Base-by-base conservation (phyloP, 345 rosid species). In the Eucalyptus guilfoylei region DNA sequence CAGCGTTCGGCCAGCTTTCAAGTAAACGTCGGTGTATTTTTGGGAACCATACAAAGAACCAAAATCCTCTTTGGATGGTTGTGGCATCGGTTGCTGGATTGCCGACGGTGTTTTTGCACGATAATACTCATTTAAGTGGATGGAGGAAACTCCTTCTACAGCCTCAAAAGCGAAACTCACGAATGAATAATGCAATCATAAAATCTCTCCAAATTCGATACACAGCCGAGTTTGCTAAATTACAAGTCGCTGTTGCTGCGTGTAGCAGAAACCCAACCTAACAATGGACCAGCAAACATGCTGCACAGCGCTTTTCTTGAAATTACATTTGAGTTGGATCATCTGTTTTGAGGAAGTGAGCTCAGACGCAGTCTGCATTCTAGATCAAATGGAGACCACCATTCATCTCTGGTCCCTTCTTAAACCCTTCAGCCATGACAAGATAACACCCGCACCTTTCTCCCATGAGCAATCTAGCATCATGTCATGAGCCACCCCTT, bases 391-490 rank as follows among this genome's bases (percentile, higher is more conserved):
- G 81, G 81, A 72, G 81, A 72, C 85, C 15, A 26, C 88, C 21
- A 42, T 62, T 69, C 55, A 49, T 47, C 40, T 69, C 52, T 28
- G 30, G 23, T 67, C 83, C 89, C 81, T 62, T 50, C 88, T 60
- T 86, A 91, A 91, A 87, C 87, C 92, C 89, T 92, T 92, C n/a
- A 96, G 88, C 99, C 97, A 96, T 76, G 93, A 69, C 23, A 93
- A 90, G 88, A 97, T 86, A 76, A 88, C 91, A 67, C 89, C 87
- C 10, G 97, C 97, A 48, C 97, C 96, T 93, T 92, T 93, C 60
- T 94, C 96, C 99, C 99, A 96, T 8, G 93, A 94, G 92, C 95
- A 94, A 89, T 96, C 98, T 85, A 97, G 90, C 99, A 96, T 97
- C 96, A 97, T 92, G 92, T 96, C 98, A 88, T 97, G 99, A 69